Base-by-base conservation (phyloP, 495 filamentous ascomycete genomes). In the Neurospora sp. region DNA sequence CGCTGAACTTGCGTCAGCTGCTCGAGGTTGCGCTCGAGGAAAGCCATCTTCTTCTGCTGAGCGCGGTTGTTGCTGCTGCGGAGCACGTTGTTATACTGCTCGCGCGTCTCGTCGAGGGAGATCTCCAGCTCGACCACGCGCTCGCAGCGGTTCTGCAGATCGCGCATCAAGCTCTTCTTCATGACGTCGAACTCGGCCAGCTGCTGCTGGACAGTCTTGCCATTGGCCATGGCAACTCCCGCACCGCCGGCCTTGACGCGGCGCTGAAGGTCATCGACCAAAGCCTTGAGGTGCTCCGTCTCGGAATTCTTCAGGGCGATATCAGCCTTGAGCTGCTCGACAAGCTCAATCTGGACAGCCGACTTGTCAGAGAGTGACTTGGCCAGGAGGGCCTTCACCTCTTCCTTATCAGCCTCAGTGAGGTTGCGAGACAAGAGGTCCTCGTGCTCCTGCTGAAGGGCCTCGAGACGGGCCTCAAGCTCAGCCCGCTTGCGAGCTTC, bases 41-140 rank as follows among this genome's bases (percentile, higher is more conserved):
- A 99, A 8, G 95, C 96, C 93, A 99, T 98, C 88, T 98, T 99
- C 90, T 99, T 99, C 83, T 98, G 96, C 84, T 99, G 96, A 31
- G 95, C 94, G 44, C 95, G 92, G 86, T 96, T 98, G 86, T 98
- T 98, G 72, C 93, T 97, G 23, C 93, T 93, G 39, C 95, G 91
- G 44, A 99, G 88, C 69, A 99, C 95, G 76, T 97, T 97, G 85
- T 98, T 98, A 83, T 99, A 99, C 83, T 98, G 96, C 84, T 99
- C 96, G 69, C 96, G 90, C 5, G 96, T 97, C 84, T 97, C 94
- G 78, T 99, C 96, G 39, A 99, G 86, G 35, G 93, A 96, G 77
- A 99, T 98, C 79, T 99, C 96, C 39, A 99, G 89, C 83, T 99
- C 96, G 37, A 99, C 96, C 60, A 99, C 95, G 76, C 96, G 90